phyloP scores from a whole-genome alignment of 2,329 filamentous ascomycete species.

The Bipolaris zeicola region DNA sequence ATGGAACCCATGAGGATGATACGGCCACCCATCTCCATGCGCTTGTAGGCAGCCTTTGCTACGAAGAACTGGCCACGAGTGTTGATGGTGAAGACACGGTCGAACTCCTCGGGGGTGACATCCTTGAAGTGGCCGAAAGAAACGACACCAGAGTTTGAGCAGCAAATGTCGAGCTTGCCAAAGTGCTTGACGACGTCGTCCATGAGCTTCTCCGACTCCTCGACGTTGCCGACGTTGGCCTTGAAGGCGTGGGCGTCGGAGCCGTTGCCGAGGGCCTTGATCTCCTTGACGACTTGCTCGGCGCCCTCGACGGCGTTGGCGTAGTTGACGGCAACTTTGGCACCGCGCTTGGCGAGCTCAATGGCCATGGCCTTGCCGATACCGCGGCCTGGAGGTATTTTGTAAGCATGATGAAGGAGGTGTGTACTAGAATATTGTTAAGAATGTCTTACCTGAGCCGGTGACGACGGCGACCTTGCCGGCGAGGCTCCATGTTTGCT shows the following conservation, averaged over 20 bases:
- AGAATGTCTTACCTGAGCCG: conserved; percentile 52
- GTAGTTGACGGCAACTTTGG: conserved; percentile 71
- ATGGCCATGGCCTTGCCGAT: conserved; percentile 70
- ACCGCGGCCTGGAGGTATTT: conserved; percentile 58
- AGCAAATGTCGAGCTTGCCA: conserved; percentile 71
- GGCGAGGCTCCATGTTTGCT: conserved; percentile 58
- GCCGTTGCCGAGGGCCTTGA: conserved; percentile 65
- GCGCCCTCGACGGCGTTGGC: conserved; percentile 69
- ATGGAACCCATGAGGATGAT: conserved; percentile 63
- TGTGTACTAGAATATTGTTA: no score
- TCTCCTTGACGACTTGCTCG: conserved; percentile 67
- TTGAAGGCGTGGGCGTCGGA: conserved; percentile 68
- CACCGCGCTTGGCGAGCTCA: conserved; percentile 68
- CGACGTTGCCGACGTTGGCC: conserved; percentile 70
- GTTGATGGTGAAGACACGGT: conserved; percentile 66
- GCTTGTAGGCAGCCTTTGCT: conserved; percentile 61
- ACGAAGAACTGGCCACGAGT: conserved; percentile 69
- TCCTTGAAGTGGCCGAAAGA: conserved; percentile 61
- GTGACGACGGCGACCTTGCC: conserved; percentile 62
- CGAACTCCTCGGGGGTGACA: conserved; percentile 61
- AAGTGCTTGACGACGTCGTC: conserved; percentile 66
- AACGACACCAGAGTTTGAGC: conserved; percentile 69
- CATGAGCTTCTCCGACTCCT: conserved; percentile 68
- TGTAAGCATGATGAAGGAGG: conserved; percentile 23
- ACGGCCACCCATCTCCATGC: conserved; percentile 57